phyloP scores from a whole-genome alignment of 2,329 filamentous ascomycete species.

The Ceratocystis colombiana region DNA sequence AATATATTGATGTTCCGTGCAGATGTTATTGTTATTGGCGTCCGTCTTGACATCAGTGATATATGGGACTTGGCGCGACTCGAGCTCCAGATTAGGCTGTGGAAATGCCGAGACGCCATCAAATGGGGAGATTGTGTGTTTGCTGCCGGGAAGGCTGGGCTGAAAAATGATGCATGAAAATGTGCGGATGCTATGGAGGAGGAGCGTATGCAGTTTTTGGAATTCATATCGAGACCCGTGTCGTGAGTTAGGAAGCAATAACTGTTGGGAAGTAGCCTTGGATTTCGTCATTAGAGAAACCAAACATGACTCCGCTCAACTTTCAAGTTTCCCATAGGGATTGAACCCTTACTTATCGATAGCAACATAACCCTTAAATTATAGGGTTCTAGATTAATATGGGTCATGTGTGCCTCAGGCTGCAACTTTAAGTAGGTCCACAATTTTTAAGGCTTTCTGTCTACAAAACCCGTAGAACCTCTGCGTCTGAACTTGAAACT shows the following conservation, averaged over 20 bases:
- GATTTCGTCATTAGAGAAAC: not conserved
- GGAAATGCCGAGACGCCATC: not conserved
- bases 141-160: not conserved
- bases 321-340: not conserved
- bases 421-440: not conserved
- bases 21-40: not conserved
- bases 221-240: not conserved
- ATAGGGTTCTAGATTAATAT: not conserved
- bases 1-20: not conserved
- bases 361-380: too few species aligned
- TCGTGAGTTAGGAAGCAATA: not conserved
- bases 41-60: not conserved
- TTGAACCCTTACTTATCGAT: not conserved
- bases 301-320: not conserved
- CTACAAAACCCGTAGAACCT: not conserved
- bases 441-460: not conserved
- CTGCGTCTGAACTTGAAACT: slow-evolving; percentile 19
- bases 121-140: not conserved
- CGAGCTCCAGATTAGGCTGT: not conserved
- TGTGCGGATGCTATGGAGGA: not conserved
- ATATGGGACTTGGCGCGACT: not conserved
- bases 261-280: not conserved
- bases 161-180: not conserved
- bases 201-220: not conserved
- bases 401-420: not conserved